These are phyloP conservation scores for Ceratobasidium theobromae DNA, from an alignment of 1,284 basidiomycete species.

Conservation along the genomic window DNA sequence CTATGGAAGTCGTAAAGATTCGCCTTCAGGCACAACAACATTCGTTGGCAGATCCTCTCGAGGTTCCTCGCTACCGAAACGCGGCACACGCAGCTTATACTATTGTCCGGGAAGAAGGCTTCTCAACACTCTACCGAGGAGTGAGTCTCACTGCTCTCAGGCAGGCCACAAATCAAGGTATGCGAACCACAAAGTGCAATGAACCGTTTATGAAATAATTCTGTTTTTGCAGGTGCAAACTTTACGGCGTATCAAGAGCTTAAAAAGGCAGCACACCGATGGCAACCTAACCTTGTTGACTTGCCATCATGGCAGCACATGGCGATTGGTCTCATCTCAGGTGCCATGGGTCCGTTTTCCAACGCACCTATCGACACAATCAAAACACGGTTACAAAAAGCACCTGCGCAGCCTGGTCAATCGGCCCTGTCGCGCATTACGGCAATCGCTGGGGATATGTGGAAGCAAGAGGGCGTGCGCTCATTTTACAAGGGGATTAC, in stretches of 20 bases:
- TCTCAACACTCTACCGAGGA: constrained; percentile 85
- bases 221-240: constrained; percentile 68
- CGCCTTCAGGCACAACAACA: constrained; percentile 97
- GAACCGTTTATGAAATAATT: not conserved
- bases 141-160: constrained; percentile 91
- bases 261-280: constrained; percentile 75
- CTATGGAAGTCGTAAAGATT: constrained; percentile 99
- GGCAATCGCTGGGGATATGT: constrained; percentile 88
- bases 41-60: constrained; percentile 94
- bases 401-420: constrained; percentile 73
- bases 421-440: constrained; percentile 72
- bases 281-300: constrained; percentile 73
- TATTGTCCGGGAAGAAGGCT: constrained; percentile 91
- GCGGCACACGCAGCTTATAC: constrained; percentile 96
- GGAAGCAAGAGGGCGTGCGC: constrained; percentile 81
- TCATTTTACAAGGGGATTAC: constrained; percentile 99
- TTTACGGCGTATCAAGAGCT: constrained; percentile 98
- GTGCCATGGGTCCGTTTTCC: constrained; percentile 96
- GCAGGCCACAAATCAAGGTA: constrained; percentile 98
- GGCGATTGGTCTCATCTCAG: constrained; percentile 90
- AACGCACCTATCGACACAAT: constrained; percentile 98
- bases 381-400: constrained; percentile 92
- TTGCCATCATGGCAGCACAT: constrained; percentile 96
- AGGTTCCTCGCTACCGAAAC: constrained; percentile 92
- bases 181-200: constrained; percentile 37